Base-by-base conservation (phyloP, 768 basidiomycete genomes). In the Tephrocybe rancida region DNA sequence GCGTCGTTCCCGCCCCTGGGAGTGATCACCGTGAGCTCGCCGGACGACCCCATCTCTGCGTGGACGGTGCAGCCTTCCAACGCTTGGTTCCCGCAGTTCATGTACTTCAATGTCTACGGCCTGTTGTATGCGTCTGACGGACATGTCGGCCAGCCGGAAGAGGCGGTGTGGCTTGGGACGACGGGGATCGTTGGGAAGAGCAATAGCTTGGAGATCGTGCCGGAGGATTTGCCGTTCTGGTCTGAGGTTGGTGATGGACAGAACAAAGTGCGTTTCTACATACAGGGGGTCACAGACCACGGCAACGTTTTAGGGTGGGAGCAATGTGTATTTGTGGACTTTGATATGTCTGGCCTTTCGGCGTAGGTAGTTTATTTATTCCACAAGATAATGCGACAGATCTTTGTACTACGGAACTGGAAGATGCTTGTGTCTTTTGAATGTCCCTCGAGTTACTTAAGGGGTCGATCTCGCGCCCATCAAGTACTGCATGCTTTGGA, bases 91-190 rank as follows among this genome's bases (percentile, higher is more conserved):
- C 82, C 83, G 4, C 61, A 64, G 0, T 86, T 85, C 59, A 48
- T 78, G 9, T 90, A 88, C 64, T 88, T 82, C 70, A 89, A 90
- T 57, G 64, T 91, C 32, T 91, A 90, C 59, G 80, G 71, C 4
- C 68, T 70, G 44, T 49, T 57, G 11, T 47, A 51, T 39, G 30
- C 44, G 21, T 32, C 39, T 2, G 38, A 56, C 24, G 62, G 62
- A 3, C 30, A 35, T 32, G 57, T 61, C n/a, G 58, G 54, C 3
- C 57, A 56, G 16, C 70, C 70, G 34, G 60, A 70, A 8, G 59
- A 71, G 8, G 72, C 75, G 29, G 58, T 63, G 2, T 81, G 78
- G 78, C 68, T 82, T 26, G 80, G 80, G 2, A 80, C 79, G 9
- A 75, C 76, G 14, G 79, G 78, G 16, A 68, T 66, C 58, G 68